Conservation (phyloP, 139 green algal genomes). For the Chlorella sp. region DNA sequence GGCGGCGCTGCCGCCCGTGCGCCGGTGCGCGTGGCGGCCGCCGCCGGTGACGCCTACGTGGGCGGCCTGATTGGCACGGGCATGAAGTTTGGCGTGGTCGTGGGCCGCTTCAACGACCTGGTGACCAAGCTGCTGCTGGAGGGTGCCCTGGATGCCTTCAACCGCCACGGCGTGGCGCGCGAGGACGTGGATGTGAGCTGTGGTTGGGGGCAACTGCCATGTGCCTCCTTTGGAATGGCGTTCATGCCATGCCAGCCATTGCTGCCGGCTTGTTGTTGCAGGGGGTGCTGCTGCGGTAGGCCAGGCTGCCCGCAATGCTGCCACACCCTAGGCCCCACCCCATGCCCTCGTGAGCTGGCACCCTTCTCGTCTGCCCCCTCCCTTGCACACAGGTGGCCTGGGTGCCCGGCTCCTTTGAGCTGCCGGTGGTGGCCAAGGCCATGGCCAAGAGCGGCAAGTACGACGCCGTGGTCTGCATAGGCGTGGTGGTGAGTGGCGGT, state of each 20-base stretch:
- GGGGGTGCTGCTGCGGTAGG: too few species aligned
- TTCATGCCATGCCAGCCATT: too few species aligned
- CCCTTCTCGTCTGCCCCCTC: too few species aligned
- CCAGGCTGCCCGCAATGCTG: too few species aligned
- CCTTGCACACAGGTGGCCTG: conserved; percentile 81
- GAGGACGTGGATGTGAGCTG: conserved; percentile 79
- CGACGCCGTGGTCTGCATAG: conserved; percentile 91
- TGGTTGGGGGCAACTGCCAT: too few species aligned
- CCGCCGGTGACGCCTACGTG: not conserved
- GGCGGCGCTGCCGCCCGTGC: not conserved
- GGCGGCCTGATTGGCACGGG: conserved; percentile 49
- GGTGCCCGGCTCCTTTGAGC: conserved; percentile 97
- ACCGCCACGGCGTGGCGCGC: conserved; percentile 68
- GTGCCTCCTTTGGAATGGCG: too few species aligned
- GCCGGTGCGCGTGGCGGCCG: not conserved
- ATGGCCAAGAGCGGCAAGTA: conserved; percentile 93
- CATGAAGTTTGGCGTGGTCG: conserved; percentile 79
- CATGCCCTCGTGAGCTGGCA: too few species aligned
- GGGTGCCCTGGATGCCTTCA: conserved; percentile 83
- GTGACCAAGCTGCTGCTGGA: conserved; percentile 94
- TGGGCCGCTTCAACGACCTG: conserved; percentile 95
- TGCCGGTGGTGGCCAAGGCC: conserved; percentile 91
- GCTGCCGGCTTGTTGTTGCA: too few species aligned
- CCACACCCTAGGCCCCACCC: too few species aligned
- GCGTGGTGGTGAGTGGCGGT: conserved; percentile 89